Conservation (phyloP, 306 rosid species). For the Lagenaria siceraria region DNA sequence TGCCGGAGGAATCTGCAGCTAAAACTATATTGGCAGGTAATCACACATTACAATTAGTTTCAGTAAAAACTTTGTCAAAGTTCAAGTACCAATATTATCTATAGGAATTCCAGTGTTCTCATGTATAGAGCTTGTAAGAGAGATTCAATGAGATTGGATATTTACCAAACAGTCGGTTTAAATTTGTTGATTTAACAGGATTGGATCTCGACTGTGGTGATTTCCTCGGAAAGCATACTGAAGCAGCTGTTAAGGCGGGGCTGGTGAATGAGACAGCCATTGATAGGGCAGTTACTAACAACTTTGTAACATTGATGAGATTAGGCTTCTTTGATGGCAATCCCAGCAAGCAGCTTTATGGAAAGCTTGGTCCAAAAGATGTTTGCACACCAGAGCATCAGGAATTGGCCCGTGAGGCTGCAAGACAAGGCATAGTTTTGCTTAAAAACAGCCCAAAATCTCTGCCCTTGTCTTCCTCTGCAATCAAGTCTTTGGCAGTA, state of each 20-base stretch:
- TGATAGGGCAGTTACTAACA: slow-evolving; percentile 67
- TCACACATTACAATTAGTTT: neutral
- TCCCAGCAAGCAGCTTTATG: slow-evolving; percentile 66
- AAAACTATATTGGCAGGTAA: slow-evolving; percentile 59
- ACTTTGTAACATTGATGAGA: slow-evolving; percentile 73
- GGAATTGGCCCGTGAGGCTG: slow-evolving; percentile 79
- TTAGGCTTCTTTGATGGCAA: slow-evolving; percentile 92
- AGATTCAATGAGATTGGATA: neutral
- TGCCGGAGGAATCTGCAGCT: slow-evolving; percentile 98
- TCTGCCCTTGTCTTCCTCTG: slow-evolving; percentile 53
- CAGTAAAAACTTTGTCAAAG: neutral
- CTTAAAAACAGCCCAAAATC: slow-evolving; percentile 59
- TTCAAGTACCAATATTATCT: neutral
- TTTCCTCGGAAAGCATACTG: slow-evolving; percentile 50
- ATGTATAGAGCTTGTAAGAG: neutral
- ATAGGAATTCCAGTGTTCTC: neutral
- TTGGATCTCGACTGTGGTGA: slow-evolving; percentile 82
- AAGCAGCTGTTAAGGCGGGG: slow-evolving; percentile 77
- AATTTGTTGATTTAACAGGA: slow-evolving; percentile 27
- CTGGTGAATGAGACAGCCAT: slow-evolving; percentile 56
- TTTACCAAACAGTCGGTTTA: neutral
- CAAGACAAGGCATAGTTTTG: slow-evolving; percentile 92
- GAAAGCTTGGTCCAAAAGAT: slow-evolving; percentile 85
- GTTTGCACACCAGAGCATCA: slow-evolving; percentile 66
- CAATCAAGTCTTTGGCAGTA: slow-evolving; percentile 74